Conservation (phyloP, 202 grass and related monocot species). For the Brachypodium distachyon region DNA sequence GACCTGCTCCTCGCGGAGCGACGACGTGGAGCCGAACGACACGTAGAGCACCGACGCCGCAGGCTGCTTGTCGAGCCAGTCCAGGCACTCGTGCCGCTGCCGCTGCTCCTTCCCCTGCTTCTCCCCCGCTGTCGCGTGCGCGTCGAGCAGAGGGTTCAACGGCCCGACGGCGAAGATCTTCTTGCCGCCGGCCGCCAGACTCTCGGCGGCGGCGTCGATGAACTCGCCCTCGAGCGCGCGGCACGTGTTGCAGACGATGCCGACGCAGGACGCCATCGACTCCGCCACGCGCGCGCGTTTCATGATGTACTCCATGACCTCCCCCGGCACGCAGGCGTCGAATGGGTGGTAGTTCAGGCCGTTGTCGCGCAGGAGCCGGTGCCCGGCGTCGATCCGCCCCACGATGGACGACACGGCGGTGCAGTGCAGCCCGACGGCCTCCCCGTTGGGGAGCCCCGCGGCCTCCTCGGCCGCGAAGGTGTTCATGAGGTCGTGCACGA, state of each 20-base stretch:
- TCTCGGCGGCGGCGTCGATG: not conserved
- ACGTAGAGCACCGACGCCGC: conserved; percentile 47
- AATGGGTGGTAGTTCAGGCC: not conserved
- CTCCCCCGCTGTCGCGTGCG: not conserved
- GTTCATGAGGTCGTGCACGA: conserved; percentile 28
- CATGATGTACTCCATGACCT: not conserved
- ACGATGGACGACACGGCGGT: not conserved
- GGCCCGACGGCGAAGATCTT: conserved; percentile 51
- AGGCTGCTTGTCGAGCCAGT: conserved; percentile 53
- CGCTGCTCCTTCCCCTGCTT: not conserved
- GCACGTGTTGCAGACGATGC: conserved; percentile 33
- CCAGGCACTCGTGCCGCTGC: conserved; percentile 32
- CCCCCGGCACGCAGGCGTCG: conserved; percentile 13
- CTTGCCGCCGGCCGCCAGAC: not conserved
- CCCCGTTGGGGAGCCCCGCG: conserved; percentile 17
- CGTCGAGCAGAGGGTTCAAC: conserved; percentile 6
- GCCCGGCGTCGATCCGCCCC: not conserved
- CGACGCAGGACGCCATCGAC: not conserved
- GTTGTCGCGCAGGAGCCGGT: conserved; percentile 10
- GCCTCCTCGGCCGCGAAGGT: conserved; percentile 39
- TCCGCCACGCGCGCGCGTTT: not conserved
- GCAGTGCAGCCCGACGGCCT: conserved; percentile 30
- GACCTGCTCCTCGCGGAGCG: conserved; percentile 24
- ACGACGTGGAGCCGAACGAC: conserved; percentile 47
- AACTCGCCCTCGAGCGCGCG: conserved; percentile 42